Evolutionary conservation across 352 stramenopile species (phyloP).

Genomic region (Globisporangium parvum): DNA sequence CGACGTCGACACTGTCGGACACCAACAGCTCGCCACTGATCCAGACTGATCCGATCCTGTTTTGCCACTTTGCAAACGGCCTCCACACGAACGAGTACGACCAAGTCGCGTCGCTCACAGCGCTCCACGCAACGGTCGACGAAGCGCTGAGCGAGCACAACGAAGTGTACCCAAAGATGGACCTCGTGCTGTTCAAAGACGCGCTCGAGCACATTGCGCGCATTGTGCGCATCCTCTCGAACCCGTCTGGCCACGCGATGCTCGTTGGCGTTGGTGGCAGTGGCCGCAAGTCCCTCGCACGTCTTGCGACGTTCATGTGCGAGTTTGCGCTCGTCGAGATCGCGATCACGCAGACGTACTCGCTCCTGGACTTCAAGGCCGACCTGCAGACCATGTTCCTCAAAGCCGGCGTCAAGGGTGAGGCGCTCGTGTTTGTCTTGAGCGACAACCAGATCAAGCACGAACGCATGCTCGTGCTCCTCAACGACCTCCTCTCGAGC

Average conservation of each 20-base stretch:
- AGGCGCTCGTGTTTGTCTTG: slow-evolving; percentile 90
- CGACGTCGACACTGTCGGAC: slow-evolving; percentile 17
- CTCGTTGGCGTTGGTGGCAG: slow-evolving; percentile 92
- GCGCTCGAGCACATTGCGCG: slow-evolving; percentile 92
- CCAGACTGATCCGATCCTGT: slow-evolving; percentile 85
- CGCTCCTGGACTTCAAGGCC: slow-evolving; percentile 92
- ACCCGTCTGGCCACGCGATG: slow-evolving; percentile 90
- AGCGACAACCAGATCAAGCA: slow-evolving; percentile 93
- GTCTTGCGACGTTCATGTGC: slow-evolving; percentile 90
- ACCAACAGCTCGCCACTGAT: slow-evolving; percentile 1
- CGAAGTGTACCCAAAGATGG: slow-evolving; percentile 89
- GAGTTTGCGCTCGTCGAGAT: slow-evolving; percentile 87
- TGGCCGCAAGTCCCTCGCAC: slow-evolving; percentile 91
- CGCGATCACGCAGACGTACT: slow-evolving; percentile 87
- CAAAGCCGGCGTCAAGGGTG: slow-evolving; percentile 90
- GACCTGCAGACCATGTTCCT: slow-evolving; percentile 90
- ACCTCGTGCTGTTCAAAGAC: slow-evolving; percentile 95
- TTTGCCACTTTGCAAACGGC: slow-evolving; percentile 91
- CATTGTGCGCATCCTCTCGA: slow-evolving; percentile 94
- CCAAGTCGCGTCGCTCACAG: slow-evolving; percentile 71
- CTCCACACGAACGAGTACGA: slow-evolving; percentile 89
- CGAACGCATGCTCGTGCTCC: slow-evolving; percentile 92
- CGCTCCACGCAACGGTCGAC: slow-evolving; percentile 71
- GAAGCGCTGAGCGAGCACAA: slow-evolving; percentile 93
- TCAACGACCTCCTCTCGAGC: slow-evolving; percentile 92